Conservation (phyloP, 2,329 filamentous ascomycete species). For the Microcyclosporella mali region DNA sequence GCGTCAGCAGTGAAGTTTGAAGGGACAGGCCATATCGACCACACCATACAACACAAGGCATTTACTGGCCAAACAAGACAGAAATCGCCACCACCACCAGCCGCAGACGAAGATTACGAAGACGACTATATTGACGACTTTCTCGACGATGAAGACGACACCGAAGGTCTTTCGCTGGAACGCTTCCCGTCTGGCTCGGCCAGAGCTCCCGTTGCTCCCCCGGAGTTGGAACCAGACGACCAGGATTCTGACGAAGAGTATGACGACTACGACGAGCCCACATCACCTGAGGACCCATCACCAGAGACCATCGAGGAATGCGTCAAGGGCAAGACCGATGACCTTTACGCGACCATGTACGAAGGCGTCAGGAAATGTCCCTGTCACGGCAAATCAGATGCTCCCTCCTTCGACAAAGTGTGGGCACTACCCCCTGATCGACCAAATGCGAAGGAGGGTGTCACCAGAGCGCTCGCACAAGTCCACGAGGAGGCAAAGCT, state of each 20-base stretch:
- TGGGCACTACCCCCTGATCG: slow-evolving; percentile 27
- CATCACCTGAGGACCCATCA: slow-evolving; percentile 25
- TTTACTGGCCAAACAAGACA: slow-evolving; percentile 21
- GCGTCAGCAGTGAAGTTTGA: slow-evolving; percentile 19
- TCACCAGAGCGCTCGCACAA: slow-evolving; percentile 25
- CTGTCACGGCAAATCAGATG: slow-evolving; percentile 26
- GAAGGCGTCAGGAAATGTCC: slow-evolving; percentile 25
- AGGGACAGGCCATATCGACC: slow-evolving; percentile 22
- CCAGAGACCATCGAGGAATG: slow-evolving; percentile 20
- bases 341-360: slow-evolving; percentile 23
- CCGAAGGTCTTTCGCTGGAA: slow-evolving; percentile 23
- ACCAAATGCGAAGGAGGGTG: slow-evolving; percentile 15
- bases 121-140: slow-evolving; percentile 20
- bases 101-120: slow-evolving; percentile 13
- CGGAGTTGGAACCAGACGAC: slow-evolving; percentile 24
- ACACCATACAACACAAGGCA: slow-evolving; percentile 15
- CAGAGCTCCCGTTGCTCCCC: slow-evolving; percentile 13
- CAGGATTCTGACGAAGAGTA: slow-evolving; percentile 22
- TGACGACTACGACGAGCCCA: slow-evolving; percentile 25
- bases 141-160: slow-evolving; percentile 22
- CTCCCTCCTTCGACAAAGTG: slow-evolving; percentile 24
- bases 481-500: slow-evolving; percentile 7
- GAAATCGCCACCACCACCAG: slow-evolving; percentile 23
- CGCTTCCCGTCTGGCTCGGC: slow-evolving; percentile 28
- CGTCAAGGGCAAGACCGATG: slow-evolving; percentile 24